Conservation (phyloP, 176 grass and related monocot species). For the Hordeum marinum region DNA sequence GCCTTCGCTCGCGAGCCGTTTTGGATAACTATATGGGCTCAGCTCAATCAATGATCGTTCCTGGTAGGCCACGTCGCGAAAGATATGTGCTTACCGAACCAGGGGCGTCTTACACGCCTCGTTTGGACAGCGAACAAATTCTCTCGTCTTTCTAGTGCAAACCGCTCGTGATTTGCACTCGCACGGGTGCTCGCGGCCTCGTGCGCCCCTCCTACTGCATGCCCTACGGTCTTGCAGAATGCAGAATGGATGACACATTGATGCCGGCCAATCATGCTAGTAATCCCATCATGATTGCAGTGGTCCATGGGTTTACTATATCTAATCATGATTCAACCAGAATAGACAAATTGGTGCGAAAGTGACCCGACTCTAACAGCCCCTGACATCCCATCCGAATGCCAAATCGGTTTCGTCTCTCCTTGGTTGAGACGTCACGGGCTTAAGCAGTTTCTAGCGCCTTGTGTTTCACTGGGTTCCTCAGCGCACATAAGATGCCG, state of each 20-base stretch:
- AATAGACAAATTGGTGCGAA: neutral
- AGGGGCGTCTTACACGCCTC: neutral
- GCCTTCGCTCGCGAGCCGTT: neutral
- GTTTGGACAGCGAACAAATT: neutral
- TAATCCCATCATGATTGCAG: neutral
- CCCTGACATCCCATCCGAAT: neutral
- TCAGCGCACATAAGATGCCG: neutral
- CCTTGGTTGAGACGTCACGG: neutral
- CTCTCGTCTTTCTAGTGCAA: neutral
- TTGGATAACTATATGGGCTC: conserved; percentile 5
- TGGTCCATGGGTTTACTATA: neutral
- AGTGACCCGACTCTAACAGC: neutral
- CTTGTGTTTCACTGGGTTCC: neutral
- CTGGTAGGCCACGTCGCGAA: conserved; percentile 17
- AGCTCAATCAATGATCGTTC: neutral
- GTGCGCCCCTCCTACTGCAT: no score
- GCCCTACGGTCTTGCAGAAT: neutral
- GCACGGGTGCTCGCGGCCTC: neutral
- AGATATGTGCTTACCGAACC: conserved; percentile 19
- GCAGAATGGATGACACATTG: neutral
- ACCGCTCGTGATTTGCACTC: neutral
- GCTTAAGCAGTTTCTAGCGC: neutral
- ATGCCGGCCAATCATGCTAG: neutral
- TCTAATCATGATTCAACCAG: neutral
- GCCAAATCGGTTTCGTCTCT: neutral